These are phyloP conservation scores for Umbellularia californica DNA, from an alignment of 164 flowering plant genomes.

Conservation along the genomic window DNA sequence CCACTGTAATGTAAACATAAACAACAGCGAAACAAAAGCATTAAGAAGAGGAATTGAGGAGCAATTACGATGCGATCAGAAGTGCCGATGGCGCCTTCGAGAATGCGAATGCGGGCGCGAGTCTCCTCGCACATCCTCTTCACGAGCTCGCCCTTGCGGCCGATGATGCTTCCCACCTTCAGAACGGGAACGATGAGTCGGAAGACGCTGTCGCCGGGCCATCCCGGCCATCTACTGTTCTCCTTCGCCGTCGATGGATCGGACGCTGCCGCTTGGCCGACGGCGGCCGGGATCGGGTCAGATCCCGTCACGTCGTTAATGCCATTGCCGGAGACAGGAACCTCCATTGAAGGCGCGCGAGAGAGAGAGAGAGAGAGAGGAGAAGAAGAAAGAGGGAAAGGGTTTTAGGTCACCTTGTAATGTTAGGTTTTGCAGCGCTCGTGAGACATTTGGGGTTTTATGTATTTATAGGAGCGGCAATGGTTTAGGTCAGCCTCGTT, in stretches of 20 bases:
- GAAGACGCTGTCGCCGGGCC: slow-evolving; percentile 89
- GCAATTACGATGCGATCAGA: slow-evolving; percentile 75
- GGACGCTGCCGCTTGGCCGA: neutral
- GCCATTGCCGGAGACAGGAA: slow-evolving; percentile 2
- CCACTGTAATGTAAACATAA: too few species aligned
- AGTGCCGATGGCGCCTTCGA: slow-evolving; percentile 64
- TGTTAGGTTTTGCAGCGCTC: too few species aligned
- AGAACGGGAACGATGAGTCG: slow-evolving; percentile 73
- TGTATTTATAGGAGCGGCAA: too few species aligned
- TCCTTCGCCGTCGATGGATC: slow-evolving; percentile 3
- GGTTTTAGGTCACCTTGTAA: neutral
- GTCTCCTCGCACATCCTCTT: slow-evolving; percentile 94
- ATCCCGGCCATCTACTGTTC: slow-evolving; percentile 72
- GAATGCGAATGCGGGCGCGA: slow-evolving; percentile 75
- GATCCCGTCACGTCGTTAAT: neutral
- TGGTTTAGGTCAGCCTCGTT: too few species aligned
- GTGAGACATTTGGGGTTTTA: too few species aligned
- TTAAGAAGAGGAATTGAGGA: neutral
- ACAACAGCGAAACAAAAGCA: too few species aligned
- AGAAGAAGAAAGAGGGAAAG: neutral
- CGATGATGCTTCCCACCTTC: slow-evolving; percentile 91
- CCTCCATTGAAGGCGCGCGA: slow-evolving; percentile 4
- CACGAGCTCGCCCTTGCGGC: slow-evolving; percentile 84
- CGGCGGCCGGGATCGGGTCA: neutral
- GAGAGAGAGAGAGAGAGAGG: neutral